These are phyloP conservation scores for Umbelopsis sp. DNA, from an alignment of 192 early-diverging fungal genomes.

Conservation along the genomic window DNA sequence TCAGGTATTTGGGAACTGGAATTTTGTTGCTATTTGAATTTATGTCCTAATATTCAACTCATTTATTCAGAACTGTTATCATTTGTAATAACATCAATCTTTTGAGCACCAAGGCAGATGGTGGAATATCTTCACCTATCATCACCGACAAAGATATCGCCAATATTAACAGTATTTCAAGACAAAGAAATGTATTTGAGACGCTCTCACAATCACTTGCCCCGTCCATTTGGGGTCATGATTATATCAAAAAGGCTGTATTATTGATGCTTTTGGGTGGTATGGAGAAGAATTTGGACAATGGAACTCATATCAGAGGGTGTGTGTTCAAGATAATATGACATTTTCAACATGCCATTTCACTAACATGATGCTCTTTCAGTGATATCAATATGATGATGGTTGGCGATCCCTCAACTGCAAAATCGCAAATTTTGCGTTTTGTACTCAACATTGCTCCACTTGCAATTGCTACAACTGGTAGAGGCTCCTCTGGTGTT, in stretches of 20 bases:
- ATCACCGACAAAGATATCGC: conserved; percentile 87
- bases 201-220: conserved; percentile 86
- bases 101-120: conserved; percentile 70
- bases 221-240: conserved; percentile 88
- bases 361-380: neutral
- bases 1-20: conserved; percentile 55
- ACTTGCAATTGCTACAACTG: conserved; percentile 95
- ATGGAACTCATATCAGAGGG: conserved; percentile 96
- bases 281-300: conserved; percentile 89
- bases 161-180: conserved; percentile 80
- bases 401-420: conserved; percentile 98
- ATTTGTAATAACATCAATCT: conserved; percentile 83
- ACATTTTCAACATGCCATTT: neutral
- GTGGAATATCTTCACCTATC: conserved; percentile 69
- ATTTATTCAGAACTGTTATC: conserved; percentile 74
- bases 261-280: conserved; percentile 91
- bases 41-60: conserved; percentile 14
- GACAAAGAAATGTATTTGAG: conserved; percentile 75
- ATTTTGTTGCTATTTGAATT: conserved; percentile 1
- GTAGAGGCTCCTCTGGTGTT: conserved; percentile 94
- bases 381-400: conserved; percentile 98
- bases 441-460: conserved; percentile 95
- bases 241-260: conserved; percentile 93
- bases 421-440: conserved; percentile 98
- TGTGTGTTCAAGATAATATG: conserved; percentile 31